Evolutionary conservation across 371 early-diverging fungal genomes (phyloP).

Genomic region (Mucor mucedo): DNA sequence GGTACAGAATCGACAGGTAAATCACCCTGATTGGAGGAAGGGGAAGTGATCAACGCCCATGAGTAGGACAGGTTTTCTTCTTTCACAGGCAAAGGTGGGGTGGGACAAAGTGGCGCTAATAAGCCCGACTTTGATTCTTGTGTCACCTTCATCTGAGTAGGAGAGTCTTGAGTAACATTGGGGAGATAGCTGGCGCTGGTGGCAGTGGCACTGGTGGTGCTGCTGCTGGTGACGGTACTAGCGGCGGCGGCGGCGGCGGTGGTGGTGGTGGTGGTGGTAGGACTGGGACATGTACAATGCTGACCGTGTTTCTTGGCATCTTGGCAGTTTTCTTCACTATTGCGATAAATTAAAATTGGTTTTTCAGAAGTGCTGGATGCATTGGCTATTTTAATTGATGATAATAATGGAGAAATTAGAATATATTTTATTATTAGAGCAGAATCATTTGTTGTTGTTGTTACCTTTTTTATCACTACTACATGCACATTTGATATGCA

Average conservation of each 20-base stretch:
- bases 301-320: slow-evolving; percentile 12
- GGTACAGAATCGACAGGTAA: background rate
- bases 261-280: background rate
- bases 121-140: slow-evolving; percentile 8
- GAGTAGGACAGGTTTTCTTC: slow-evolving; percentile 28
- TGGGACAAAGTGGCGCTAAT: slow-evolving; percentile 35
- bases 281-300: slow-evolving; percentile 6
- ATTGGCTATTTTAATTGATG: background rate
- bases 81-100: slow-evolving; percentile 5
- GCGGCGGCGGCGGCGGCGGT: background rate
- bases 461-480: slow-evolving; percentile 46
- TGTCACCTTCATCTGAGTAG: slow-evolving; percentile 14
- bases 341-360: slow-evolving; percentile 24
- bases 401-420: slow-evolving; percentile 2
- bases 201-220: background rate
- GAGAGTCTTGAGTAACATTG: slow-evolving; percentile 15
- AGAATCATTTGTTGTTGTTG: background rate
- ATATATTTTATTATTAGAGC: slow-evolving; percentile 10
- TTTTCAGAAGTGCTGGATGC: slow-evolving; percentile 10
- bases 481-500: slow-evolving; percentile 79
- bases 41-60: slow-evolving; percentile 38
- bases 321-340: slow-evolving; percentile 7
- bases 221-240: background rate
- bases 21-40: slow-evolving; percentile 20
- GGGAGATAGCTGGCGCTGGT: slow-evolving; percentile 5